A percentile compares a stretch with the other conserved stretches of the same genome.
Evolutionary conservation across 352 stramenopile species (phyloP).

Genomic region (Saprolegnia diclina): DNA sequence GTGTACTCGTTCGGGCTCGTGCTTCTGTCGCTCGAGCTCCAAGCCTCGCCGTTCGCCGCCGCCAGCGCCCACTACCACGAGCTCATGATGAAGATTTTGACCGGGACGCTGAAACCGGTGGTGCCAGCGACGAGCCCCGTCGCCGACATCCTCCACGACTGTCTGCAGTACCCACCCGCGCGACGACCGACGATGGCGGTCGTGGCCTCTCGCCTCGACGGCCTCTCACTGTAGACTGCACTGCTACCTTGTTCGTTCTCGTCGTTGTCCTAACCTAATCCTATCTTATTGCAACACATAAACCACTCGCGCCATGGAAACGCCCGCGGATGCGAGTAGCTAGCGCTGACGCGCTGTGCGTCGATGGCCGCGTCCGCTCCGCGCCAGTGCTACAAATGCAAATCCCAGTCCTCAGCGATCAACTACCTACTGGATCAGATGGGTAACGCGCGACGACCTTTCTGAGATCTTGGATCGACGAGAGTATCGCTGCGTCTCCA

Average conservation of each 20-base stretch:
- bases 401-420: no score
- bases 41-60: neutral
- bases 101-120: neutral
- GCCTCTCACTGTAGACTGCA: neutral
- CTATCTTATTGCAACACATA: neutral
- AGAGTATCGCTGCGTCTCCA: no score
- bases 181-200: neutral
- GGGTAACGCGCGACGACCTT: no score
- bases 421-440: no score
- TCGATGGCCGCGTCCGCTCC: no score
- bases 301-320: neutral
- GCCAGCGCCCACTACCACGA: conserved; percentile 5
- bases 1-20: conserved; percentile 1
- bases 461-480: no score
- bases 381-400: no score
- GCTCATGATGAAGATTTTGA: conserved; percentile 2
- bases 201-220: neutral
- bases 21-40: neutral
- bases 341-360: no score
- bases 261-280: neutral
- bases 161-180: conserved; percentile 7
- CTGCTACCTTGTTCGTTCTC: neutral
- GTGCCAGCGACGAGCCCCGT: neutral
- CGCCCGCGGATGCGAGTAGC: no score
- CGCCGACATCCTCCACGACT: neutral